These are phyloP conservation scores for Mycosphaerella sp. DNA, from an alignment of 2,329 filamentous ascomycete genomes.

Conservation along the genomic window DNA sequence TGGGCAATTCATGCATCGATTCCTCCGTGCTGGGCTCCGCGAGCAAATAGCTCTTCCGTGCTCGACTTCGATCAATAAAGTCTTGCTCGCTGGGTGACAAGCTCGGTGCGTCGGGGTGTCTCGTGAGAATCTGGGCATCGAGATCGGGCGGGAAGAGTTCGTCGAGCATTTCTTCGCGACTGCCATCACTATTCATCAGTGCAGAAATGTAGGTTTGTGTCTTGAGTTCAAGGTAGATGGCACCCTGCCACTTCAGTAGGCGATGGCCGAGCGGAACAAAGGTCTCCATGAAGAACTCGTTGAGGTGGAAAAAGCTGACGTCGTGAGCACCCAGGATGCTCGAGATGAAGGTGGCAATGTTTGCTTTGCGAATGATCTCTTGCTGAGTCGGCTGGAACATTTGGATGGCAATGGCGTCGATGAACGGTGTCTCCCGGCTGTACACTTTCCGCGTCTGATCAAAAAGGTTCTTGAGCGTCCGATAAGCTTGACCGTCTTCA, in stretches of 20 bases:
- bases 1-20: constrained; percentile 45
- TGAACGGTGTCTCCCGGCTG: constrained; percentile 50
- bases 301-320: constrained; percentile 57
- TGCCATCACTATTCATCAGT: constrained; percentile 50
- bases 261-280: constrained; percentile 56
- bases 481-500: constrained; percentile 52
- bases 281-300: constrained; percentile 57
- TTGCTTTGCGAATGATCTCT: constrained; percentile 56
- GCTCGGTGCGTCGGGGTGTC: constrained; percentile 48
- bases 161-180: constrained; percentile 51
- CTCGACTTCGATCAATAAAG: constrained; percentile 50
- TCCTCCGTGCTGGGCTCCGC: constrained; percentile 41
- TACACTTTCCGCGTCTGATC: constrained; percentile 59
- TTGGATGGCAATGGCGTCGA: constrained; percentile 35
- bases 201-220: constrained; percentile 61
- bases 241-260: constrained; percentile 54
- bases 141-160: constrained; percentile 55
- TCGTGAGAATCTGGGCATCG: constrained; percentile 47
- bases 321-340: constrained; percentile 56
- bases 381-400: constrained; percentile 42
- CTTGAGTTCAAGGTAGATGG: constrained; percentile 58
- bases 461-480: constrained; percentile 55
- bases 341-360: constrained; percentile 58
- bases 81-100: constrained; percentile 54
- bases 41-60: constrained; percentile 52